Base-by-base conservation (phyloP, 805 yeast genomes). In the Yarrowia alimentaria region DNA sequence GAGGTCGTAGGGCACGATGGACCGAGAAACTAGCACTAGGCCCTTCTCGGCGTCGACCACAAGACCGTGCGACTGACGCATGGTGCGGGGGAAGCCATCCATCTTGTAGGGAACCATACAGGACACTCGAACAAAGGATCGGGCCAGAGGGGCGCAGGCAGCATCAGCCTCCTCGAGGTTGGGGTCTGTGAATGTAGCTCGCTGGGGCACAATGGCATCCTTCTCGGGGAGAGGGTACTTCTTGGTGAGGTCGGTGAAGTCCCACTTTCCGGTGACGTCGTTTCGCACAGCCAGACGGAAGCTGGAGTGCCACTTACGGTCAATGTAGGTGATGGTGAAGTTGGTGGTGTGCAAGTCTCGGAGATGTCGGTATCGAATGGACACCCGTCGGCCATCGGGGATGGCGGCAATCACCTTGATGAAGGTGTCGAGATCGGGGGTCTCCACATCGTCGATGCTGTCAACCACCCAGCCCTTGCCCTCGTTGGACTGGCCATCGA, bases 21-120 rank as follows among this genome's bases (percentile, higher is more conserved):
- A 73, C 54, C 96, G 74, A 3, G 95, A 84, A 1, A 84, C 87
- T 47, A 90, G 68, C 4, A 86, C 87, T 55, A 80, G 81, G 2
- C 97, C 97, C 54, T 77, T 77, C 45, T 72, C 77, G 4, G 95
- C 83, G 64, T 90, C 96, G 25, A 90, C 72, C 2, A 90, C 81
- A 21, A 90, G 76, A 52, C 96, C 97, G 57, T 85, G 77, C 12
- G 85, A 82, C 51, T 75, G 75, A 45, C 77, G 75, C 48, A 78
- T 75, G 34, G 79, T 74, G 29, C 78, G 76, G 2, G 88, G 78
- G 64, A 75, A 80, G 3, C 94, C 85, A 62, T 89, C 97, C 52
- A 90, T 67, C 12, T 86, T 79, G 13, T 84, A 70, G 3, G 93
- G 90, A 38, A 81, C 68, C 9, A 74, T 68, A 6, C 83, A 70